phyloP scores from a whole-genome alignment of 1,139 yeast genomes.

The Taphrina pruni region DNA sequence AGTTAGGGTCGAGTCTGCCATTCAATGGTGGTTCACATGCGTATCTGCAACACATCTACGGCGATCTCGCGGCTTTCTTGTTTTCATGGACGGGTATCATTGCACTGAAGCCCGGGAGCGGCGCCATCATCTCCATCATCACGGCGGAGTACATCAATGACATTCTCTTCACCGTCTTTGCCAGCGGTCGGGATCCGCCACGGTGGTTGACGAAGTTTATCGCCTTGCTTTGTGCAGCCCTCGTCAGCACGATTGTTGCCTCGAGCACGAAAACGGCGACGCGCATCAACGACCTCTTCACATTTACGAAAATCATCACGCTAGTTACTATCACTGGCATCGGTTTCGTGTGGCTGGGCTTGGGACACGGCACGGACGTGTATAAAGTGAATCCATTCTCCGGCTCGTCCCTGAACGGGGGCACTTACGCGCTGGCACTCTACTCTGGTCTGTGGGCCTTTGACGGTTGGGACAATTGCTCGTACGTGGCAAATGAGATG shows the following conservation, averaged over 20 bases:
- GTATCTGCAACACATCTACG: conserved; percentile 54
- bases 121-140: conserved; percentile 55
- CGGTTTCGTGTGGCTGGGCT: conserved; percentile 50
- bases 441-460: conserved; percentile 58
- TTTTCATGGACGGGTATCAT: conserved; percentile 55
- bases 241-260: conserved; percentile 23
- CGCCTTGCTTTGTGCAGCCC: conserved; percentile 48
- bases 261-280: conserved; percentile 52
- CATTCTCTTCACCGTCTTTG: conserved; percentile 40
- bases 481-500: conserved; percentile 35
- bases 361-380: conserved; percentile 48
- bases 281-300: conserved; percentile 51
- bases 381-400: conserved; percentile 48
- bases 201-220: conserved; percentile 43
- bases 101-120: conserved; percentile 55
- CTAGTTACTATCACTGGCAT: conserved; percentile 51
- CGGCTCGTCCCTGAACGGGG: conserved; percentile 50
- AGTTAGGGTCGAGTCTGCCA: conserved; percentile 55
- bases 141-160: conserved; percentile 54
- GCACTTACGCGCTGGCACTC: conserved; percentile 54
- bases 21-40: conserved; percentile 56
- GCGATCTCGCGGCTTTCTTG: conserved; percentile 53
- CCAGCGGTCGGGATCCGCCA: conserved; percentile 19
- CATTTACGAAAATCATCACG: conserved; percentile 52
- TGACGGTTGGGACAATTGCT: conserved; percentile 56